A percentile compares a stretch with the other conserved stretches of the same genome.
Evolutionary conservation across 306 rosid genomes (phyloP).

Genomic region (Begonia peltatifolia): DNA sequence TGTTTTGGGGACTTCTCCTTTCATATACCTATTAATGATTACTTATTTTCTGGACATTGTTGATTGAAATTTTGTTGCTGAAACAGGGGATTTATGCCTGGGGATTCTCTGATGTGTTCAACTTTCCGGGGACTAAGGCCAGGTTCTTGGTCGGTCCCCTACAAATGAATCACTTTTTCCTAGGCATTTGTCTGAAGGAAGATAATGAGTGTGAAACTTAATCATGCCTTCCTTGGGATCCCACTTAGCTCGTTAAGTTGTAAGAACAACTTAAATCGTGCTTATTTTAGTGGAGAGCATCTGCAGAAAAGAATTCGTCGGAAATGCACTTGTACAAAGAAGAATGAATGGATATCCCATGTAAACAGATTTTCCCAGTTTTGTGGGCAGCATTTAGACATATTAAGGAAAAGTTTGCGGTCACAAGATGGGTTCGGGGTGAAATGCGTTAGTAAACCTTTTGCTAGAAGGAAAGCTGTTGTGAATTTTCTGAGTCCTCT

Average conservation of each 20-base stretch:
- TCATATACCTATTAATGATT: neutral
- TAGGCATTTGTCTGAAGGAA: constrained; percentile 15
- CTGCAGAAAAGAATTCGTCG: constrained; percentile 20
- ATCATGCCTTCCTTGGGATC: constrained; percentile 42
- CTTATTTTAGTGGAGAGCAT: constrained; percentile 19
- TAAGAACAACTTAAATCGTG: constrained; percentile 18
- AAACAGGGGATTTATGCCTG: constrained; percentile 14
- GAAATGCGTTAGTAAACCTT: constrained; percentile 47
- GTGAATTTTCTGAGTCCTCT: constrained; percentile 31
- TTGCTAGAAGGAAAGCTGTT: constrained; percentile 32
- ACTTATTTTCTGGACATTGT: neutral
- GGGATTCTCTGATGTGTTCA: constrained; percentile 10
- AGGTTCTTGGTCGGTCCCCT: constrained; percentile 49
- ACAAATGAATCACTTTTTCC: constrained; percentile 18
- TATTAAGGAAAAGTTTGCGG: constrained; percentile 32
- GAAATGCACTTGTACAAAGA: constrained; percentile 30
- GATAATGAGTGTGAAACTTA: constrained; percentile 44
- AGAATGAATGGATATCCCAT: constrained; percentile 32
- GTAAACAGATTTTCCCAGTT: constrained; percentile 39
- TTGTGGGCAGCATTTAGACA: constrained; percentile 47
- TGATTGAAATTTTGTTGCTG: constrained; percentile 5
- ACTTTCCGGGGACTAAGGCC: constrained; percentile 36
- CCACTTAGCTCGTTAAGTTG: constrained; percentile 28
- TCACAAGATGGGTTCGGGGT: constrained; percentile 29
- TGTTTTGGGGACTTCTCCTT: neutral